Conservation (phyloP, 306 rosid species). For the Gillenia trifoliata region DNA sequence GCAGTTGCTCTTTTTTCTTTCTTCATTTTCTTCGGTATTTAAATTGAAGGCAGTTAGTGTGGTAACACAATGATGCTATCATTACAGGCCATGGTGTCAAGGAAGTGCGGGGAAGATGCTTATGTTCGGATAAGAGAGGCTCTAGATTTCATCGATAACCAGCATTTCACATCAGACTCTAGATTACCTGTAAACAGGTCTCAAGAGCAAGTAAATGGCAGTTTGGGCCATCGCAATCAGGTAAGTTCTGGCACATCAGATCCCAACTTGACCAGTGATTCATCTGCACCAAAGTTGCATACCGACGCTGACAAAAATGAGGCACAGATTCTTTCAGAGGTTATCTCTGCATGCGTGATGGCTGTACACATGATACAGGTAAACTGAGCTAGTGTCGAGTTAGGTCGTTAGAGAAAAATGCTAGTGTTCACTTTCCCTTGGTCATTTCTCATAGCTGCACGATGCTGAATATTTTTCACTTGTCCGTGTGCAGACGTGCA, state of each 20-base stretch:
- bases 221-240: constrained; percentile 32
- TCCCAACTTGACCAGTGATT: constrained; percentile 30
- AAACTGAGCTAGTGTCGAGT: neutral
- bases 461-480: constrained; percentile 6
- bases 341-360: constrained; percentile 81
- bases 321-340: constrained; percentile 64
- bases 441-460: neutral
- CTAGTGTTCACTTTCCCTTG: neutral
- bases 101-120: constrained; percentile 80
- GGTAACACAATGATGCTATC: constrained; percentile 5
- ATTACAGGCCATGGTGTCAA: constrained; percentile 62
- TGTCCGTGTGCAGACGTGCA: constrained; percentile 61
- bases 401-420: neutral
- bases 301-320: constrained; percentile 47
- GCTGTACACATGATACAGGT: constrained; percentile 92
- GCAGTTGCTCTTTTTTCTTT: neutral
- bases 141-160: constrained; percentile 59
- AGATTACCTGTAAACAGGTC: constrained; percentile 37
- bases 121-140: constrained; percentile 56
- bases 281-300: constrained; percentile 32
- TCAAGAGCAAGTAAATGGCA: constrained; percentile 57
- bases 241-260: constrained; percentile 33
- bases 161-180: constrained; percentile 36
- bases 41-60: neutral
- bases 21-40: neutral